phyloP scores from a whole-genome alignment of 2,329 filamentous ascomycete genomes.

The Colletotrichum liriopes region DNA sequence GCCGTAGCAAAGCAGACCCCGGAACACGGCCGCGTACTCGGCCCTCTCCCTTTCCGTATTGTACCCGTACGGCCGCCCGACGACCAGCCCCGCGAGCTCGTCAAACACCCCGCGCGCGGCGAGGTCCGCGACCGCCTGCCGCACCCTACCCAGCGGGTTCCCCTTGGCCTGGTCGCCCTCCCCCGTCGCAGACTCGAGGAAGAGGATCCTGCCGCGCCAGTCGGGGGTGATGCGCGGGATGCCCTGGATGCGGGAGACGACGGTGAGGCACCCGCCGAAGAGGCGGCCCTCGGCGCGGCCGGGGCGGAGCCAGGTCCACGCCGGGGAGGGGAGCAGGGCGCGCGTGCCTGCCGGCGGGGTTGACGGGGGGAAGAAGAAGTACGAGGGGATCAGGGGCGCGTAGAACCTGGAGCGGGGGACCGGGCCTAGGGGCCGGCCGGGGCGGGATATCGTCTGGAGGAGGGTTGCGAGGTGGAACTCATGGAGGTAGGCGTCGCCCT shows the following conservation, averaged over 20 bases:
- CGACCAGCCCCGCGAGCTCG: slow-evolving; percentile 57
- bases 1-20: slow-evolving; percentile 54
- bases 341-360: slow-evolving; percentile 45
- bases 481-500: slow-evolving; percentile 49
- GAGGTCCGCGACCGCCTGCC: slow-evolving; percentile 57
- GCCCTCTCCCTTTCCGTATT: slow-evolving; percentile 50
- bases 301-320: slow-evolving; percentile 56
- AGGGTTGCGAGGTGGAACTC: slow-evolving; percentile 52
- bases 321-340: slow-evolving; percentile 48
- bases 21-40: slow-evolving; percentile 51
- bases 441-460: slow-evolving; percentile 49
- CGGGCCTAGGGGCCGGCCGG: slow-evolving; percentile 48
- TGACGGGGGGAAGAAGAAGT: slow-evolving; percentile 45
- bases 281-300: slow-evolving; percentile 59
- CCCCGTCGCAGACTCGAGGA: slow-evolving; percentile 58
- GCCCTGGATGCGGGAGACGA: slow-evolving; percentile 56
- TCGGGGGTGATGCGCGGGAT: slow-evolving; percentile 53
- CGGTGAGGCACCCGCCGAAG: slow-evolving; percentile 60
- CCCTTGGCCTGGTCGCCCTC: slow-evolving; percentile 48
- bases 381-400: slow-evolving; percentile 46
- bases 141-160: slow-evolving; percentile 50
- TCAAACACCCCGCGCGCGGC: slow-evolving; percentile 60
- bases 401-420: slow-evolving; percentile 53
- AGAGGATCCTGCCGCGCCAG: slow-evolving; percentile 57
- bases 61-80: slow-evolving; percentile 60